Conservation (phyloP, 257 asterid genomes). For the Jacaranda mimosifolia region DNA sequence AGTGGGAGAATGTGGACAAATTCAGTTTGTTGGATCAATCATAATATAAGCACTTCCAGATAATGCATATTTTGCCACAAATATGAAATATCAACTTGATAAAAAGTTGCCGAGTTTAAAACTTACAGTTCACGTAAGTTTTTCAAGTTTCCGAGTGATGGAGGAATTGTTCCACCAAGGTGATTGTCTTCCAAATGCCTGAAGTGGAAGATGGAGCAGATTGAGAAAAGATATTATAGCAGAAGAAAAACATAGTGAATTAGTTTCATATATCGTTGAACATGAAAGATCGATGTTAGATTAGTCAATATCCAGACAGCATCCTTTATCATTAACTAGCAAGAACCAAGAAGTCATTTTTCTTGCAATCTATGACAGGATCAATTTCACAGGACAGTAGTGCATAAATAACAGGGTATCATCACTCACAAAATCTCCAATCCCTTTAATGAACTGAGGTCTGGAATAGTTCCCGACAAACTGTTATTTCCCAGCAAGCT, state of each 20-base stretch:
- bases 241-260: background rate
- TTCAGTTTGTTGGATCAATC: no score
- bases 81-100: background rate
- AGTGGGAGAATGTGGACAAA: no score
- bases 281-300: no score
- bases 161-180: slow-evolving; percentile 72
- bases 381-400: background rate
- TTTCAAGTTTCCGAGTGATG: slow-evolving; percentile 60
- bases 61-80: background rate
- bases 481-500: slow-evolving; percentile 85
- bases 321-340: no score
- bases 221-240: background rate
- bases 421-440: slow-evolving; percentile 77
- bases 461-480: slow-evolving; percentile 80
- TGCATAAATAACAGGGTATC: background rate
- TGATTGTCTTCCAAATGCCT: slow-evolving; percentile 89
- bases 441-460: slow-evolving; percentile 68
- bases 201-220: slow-evolving; percentile 33
- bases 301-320: no score
- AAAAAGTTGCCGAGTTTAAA: slow-evolving; percentile 10
- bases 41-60: no score
- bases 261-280: background rate
- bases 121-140: slow-evolving; percentile 81
- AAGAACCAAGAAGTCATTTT: no score
- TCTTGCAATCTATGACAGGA: no score